A percentile compares a stretch with the other conserved stretches of the same genome.
These are phyloP conservation scores for Termitomyces sp. DNA, from an alignment of 768 basidiomycete genomes.

Conservation along the genomic window DNA sequence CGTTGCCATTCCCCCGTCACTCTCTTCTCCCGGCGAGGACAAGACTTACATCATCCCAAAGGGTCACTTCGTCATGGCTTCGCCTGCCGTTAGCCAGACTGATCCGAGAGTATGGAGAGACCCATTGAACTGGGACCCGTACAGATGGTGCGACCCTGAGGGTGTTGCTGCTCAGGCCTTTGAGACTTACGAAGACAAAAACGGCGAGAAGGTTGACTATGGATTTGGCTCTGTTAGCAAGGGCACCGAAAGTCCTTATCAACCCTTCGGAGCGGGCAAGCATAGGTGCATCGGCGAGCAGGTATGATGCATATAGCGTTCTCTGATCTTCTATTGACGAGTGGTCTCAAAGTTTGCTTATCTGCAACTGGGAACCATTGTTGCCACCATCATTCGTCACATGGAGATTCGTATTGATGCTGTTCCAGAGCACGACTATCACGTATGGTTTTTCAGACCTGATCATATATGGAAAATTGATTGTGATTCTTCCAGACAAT, in stretches of 20 bases:
- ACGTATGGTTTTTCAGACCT: conserved; percentile 46
- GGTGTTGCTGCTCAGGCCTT: conserved; percentile 79
- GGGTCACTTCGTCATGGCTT: conserved; percentile 86
- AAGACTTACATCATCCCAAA: conserved; percentile 80
- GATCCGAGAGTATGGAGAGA: conserved; percentile 83
- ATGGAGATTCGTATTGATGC: conserved; percentile 68
- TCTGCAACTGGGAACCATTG: conserved; percentile 82
- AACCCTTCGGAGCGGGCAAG: conserved; percentile 95
- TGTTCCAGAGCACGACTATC: conserved; percentile 85
- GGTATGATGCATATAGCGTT: conserved; percentile 27
- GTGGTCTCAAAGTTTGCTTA: conserved; percentile 76
- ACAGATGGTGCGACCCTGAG: conserved; percentile 80
- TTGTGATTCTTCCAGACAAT: conserved; percentile 58
- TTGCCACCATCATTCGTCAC: conserved; percentile 71
- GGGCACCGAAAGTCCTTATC: conserved; percentile 93
- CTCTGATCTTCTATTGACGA: neutral
- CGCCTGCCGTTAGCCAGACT: conserved; percentile 80
- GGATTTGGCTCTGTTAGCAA: conserved; percentile 95
- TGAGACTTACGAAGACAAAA: conserved; percentile 66
- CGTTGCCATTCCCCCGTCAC: conserved; percentile 73
- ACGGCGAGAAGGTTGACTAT: conserved; percentile 90
- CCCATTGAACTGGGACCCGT: conserved; percentile 66
- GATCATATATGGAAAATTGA: neutral
- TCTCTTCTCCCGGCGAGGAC: conserved; percentile 73
- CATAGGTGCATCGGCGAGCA: conserved; percentile 95